Base-by-base conservation (phyloP, 208 protist genomes). In the Strigomonas culicis region DNA sequence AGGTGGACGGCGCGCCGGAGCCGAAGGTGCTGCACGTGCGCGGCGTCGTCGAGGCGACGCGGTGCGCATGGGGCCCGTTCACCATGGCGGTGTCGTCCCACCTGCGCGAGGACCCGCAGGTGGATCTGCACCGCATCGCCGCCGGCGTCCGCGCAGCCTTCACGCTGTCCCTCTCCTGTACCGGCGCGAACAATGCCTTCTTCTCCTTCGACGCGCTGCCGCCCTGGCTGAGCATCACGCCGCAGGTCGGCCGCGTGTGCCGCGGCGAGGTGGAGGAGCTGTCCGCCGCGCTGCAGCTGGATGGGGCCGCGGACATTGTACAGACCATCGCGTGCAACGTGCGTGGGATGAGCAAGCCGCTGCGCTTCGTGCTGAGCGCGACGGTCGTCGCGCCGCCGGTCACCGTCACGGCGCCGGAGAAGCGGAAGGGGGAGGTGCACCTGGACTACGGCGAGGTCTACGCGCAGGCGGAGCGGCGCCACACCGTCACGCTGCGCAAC, bases 361-460 rank as follows among this genome's bases (percentile, higher is more conserved):
- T 97, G 61, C 72, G 75, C 28, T 46, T 97, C 43, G 69, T 63
- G 44, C 52, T 98, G 8, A 75, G 55, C 46, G 92, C 86, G 11
- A 80, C 87, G 1, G 78, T 93, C 6, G 81, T 90, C 46, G 81
- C 86, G 0, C 83, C 88, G 22, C 58, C 76, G 30, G 36, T 97
- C 4, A 76, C 56, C 36, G 76, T 94, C 63, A 55, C 82, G 13
- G 47, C 69, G n/a, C 77, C 80, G 1, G 56, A 59, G 11, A 77
- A 82, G 53, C 44, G 32, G 11, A 78, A 92, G 56, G 78, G 75
- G 15, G 92, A 97, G 68, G 64, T 84, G n/a, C 44, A 76, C 27
- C 77, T 98, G 19, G 77, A 91, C 50, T 98, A 96, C 70, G 92
- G 86, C 13, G 65, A 87, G 25, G 83, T 97, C 17, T 93, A 88